Evolutionary conservation across 140 eudicot genomes (phyloP).

Genomic region (Bidens hawaiensis): DNA sequence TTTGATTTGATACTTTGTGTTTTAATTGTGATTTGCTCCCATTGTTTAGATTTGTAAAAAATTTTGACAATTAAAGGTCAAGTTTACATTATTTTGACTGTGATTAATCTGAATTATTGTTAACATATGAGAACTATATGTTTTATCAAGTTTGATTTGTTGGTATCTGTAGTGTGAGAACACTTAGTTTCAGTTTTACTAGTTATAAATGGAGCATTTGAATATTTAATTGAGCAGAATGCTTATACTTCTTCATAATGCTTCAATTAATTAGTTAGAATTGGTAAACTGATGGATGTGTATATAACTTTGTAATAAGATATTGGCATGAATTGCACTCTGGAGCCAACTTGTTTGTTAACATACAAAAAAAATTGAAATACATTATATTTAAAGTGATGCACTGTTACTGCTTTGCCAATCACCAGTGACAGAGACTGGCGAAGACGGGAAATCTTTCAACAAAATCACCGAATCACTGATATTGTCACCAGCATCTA

Average conservation of each 20-base stretch:
- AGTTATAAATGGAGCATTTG: neutral
- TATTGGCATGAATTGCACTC: too few species aligned
- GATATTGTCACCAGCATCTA: neutral
- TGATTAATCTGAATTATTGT: neutral
- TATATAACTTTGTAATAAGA: neutral
- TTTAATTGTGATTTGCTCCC: neutral
- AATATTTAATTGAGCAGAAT: neutral
- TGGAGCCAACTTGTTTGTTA: neutral
- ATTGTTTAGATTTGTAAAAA: neutral
- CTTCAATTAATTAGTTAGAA: neutral
- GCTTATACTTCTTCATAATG: neutral
- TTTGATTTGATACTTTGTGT: neutral
- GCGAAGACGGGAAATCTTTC: conserved; percentile 15
- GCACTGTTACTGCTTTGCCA: conserved; percentile 28
- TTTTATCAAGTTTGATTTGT: neutral
- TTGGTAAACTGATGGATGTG: neutral
- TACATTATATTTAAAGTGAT: neutral
- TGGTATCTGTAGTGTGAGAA: neutral
- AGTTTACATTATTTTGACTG: too few species aligned
- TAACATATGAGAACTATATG: neutral
- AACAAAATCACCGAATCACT: conserved; percentile 16
- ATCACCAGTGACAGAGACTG: conserved; percentile 9
- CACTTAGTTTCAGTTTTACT: neutral
- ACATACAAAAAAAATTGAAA: neutral
- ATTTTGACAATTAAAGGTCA: neutral